Conservation (phyloP, 1,284 basidiomycete genomes). For the Crepidotus sp. region DNA sequence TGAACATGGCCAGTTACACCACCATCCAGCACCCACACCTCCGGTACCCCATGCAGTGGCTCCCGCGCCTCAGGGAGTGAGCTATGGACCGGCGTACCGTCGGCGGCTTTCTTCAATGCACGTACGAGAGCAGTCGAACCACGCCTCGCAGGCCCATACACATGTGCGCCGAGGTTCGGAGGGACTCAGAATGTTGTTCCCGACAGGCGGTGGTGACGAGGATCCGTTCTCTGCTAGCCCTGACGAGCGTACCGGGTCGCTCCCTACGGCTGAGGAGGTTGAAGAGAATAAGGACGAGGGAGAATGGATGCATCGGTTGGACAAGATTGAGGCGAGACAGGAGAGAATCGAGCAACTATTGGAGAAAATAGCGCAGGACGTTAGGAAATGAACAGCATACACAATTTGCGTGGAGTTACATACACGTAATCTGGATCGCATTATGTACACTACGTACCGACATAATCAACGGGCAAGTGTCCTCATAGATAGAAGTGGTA, state of each 20-base stretch:
- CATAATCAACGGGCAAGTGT: too few relatives aligned
- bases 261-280: slow-evolving; percentile 30
- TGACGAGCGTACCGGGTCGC: slow-evolving; percentile 21
- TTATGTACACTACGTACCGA: too few relatives aligned
- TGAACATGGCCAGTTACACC: slow-evolving; percentile 5
- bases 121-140: slow-evolving; percentile 13
- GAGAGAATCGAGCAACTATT: slow-evolving; percentile 57
- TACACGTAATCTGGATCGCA: too few relatives aligned
- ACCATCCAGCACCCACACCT: background rate
- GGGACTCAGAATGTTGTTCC: slow-evolving; percentile 9
- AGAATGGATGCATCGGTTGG: slow-evolving; percentile 36
- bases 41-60: slow-evolving; percentile 8
- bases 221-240: slow-evolving; percentile 22
- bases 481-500: too few relatives aligned
- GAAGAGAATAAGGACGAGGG: slow-evolving; percentile 25
- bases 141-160: background rate
- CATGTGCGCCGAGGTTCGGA: slow-evolving; percentile 7
- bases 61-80: slow-evolving; percentile 31
- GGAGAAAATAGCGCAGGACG: slow-evolving; percentile 20
- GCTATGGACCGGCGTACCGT: slow-evolving; percentile 53
- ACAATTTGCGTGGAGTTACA: background rate
- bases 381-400: slow-evolving; percentile 8
- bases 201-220: slow-evolving; percentile 7
- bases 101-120: slow-evolving; percentile 46
- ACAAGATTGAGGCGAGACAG: slow-evolving; percentile 53